Base-by-base conservation (phyloP, 2,329 filamentous ascomycete genomes). In the Pezicula radicicola region DNA sequence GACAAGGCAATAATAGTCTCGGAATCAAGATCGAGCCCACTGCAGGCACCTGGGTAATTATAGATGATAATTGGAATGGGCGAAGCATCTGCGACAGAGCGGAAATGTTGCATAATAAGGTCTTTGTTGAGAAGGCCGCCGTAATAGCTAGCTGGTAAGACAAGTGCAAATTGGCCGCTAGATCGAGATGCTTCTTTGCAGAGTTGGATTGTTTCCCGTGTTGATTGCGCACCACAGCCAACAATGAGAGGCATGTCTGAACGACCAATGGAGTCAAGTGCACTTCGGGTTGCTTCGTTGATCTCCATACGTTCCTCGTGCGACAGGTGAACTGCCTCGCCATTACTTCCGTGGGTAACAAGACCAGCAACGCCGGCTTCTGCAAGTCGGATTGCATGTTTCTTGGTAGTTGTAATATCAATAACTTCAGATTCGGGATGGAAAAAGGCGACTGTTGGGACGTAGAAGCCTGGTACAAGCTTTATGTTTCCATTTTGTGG, bases 111-210 rank as follows among this genome's bases (percentile, higher is more conserved):
- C 46, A 76, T 70, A 33, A 85, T 66, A 4, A 74, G 74, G 15
- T 78, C 75, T 37, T 71, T n/a, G 12, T 36, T 76, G 59, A 84
- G 76, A 21, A 83, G 68, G 4, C 75, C 67, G 54, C 78, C 75
- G 69, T 85, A 87, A 67, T 87, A 88, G 33, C 75, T 78, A 16
- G 84, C 83, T 6, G 84, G 83, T 2, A 87, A 75, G 1, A 87
- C 74, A 48, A 88, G 72, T 2, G 80, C 81, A 57, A 81, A 84
- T 59, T 85, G 81, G 56, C 80, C 83, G 42, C 84, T 84, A 19
- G 78, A 73, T 8, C 74, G 72, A 16, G 75, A 73, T 9, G 84
- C 81, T 60, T 87, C 82, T 52, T 74, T 70, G 68, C 81, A 85
- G 16, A 85, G 71, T 43, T 79, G 73, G 58, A 87, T 77, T 35